Evolutionary conservation across 305 asterid genomes (phyloP).

Genomic region (Fraxinus platypoda): DNA sequence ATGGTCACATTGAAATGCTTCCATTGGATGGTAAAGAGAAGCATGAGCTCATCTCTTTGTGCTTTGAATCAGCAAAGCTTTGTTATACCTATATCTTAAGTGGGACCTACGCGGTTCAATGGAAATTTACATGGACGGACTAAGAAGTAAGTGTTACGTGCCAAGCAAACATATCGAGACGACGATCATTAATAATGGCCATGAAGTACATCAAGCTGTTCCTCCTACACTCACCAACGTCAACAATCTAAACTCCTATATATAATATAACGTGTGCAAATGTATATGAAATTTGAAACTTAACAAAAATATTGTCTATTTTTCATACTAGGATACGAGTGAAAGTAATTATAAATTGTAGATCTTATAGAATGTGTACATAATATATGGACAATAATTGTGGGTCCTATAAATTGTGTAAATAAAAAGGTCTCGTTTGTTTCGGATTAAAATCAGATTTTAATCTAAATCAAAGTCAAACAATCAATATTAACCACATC

Average conservation of each 20-base stretch:
- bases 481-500: no score
- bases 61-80: background rate
- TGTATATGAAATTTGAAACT: background rate
- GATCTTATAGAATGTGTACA: background rate
- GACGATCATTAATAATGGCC: background rate
- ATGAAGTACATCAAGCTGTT: no score
- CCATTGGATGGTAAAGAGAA: conserved; percentile 34
- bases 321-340: no score
- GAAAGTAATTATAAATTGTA: background rate
- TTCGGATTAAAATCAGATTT: no score
- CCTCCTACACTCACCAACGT: background rate
- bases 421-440: no score
- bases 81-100: background rate
- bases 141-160: background rate
- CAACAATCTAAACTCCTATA: background rate
- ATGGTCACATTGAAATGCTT: conserved; percentile 45
- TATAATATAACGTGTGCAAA: background rate
- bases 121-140: background rate
- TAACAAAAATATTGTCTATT: background rate
- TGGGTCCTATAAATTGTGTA: no score
- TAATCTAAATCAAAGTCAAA: no score
- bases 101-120: background rate
- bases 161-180: background rate
- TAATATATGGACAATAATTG: no score
- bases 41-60: background rate